phyloP scores from a whole-genome alignment of 2,329 filamentous ascomycete genomes.

The Hymenoscyphus albidus region DNA sequence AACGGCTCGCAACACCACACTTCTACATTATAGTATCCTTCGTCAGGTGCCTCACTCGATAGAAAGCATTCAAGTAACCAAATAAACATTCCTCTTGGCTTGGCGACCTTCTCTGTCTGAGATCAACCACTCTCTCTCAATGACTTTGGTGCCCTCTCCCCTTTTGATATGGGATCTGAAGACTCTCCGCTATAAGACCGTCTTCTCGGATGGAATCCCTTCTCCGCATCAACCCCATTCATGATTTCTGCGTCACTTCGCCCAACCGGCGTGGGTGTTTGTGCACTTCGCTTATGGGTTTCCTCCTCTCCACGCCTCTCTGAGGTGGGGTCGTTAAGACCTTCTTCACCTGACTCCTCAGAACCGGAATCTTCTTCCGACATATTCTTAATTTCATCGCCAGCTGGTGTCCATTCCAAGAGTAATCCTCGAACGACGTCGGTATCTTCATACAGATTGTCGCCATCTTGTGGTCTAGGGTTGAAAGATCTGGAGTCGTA shows the following conservation, averaged over 20 bases:
- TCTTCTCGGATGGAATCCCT: background rate
- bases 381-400: background rate
- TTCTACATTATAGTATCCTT: no score
- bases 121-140: no score
- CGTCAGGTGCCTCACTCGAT: no score
- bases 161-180: background rate
- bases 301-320: background rate
- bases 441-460: background rate
- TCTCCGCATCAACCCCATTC: background rate
- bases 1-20: no score
- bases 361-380: background rate
- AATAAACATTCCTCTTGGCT: no score
- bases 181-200: background rate
- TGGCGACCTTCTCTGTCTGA: no score
- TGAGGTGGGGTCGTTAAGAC: background rate
- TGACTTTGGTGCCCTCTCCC: no score
- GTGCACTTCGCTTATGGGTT: background rate
- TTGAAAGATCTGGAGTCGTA: conserved; percentile 7
- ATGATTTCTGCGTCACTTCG: background rate
- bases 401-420: conserved; percentile 11
- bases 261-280: background rate
- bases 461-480: background rate
- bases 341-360: background rate
- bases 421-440: conserved; percentile 7
- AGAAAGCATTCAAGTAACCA: no score